These are phyloP conservation scores for Microascus cirrosus DNA, from an alignment of 2,329 filamentous ascomycete genomes.

Conservation along the genomic window DNA sequence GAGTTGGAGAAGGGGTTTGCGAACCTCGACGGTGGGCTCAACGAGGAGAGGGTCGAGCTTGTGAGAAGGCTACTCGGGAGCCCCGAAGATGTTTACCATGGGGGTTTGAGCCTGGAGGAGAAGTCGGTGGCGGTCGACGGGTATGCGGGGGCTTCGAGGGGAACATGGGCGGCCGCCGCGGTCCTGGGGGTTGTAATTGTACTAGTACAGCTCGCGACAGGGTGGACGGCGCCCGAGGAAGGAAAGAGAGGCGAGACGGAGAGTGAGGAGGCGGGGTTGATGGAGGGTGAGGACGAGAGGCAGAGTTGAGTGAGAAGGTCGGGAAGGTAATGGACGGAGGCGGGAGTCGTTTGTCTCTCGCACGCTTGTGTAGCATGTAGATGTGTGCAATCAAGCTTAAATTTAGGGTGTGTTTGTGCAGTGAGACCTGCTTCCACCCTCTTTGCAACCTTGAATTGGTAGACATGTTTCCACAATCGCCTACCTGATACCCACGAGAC, in stretches of 20 bases:
- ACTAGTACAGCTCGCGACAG: constrained; percentile 36
- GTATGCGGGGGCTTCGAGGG: constrained; percentile 32
- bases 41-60: constrained; percentile 22
- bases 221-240: constrained; percentile 40
- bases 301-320: constrained; percentile 13
- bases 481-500: no score
- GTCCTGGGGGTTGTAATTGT: constrained; percentile 29
- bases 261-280: constrained; percentile 13
- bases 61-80: constrained; percentile 37
- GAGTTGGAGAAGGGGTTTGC: constrained; percentile 47
- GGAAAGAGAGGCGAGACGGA: constrained; percentile 36
- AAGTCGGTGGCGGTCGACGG: constrained; percentile 31
- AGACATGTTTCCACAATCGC: no score
- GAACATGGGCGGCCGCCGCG: constrained; percentile 36
- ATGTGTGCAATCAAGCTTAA: no score
- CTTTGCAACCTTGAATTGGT: no score
- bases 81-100: constrained; percentile 35
- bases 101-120: constrained; percentile 27
- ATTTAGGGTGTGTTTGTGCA: no score
- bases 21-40: constrained; percentile 26
- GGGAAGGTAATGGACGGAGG: constrained; percentile 14
- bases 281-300: constrained; percentile 18
- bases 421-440: no score
- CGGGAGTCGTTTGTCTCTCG: not conserved
- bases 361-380: not conserved